Evolutionary conservation across 2,329 filamentous ascomycete species (phyloP), one percentile per base, ranked within the genome.

Genomic region (Diaporthe humulicola): DNA sequence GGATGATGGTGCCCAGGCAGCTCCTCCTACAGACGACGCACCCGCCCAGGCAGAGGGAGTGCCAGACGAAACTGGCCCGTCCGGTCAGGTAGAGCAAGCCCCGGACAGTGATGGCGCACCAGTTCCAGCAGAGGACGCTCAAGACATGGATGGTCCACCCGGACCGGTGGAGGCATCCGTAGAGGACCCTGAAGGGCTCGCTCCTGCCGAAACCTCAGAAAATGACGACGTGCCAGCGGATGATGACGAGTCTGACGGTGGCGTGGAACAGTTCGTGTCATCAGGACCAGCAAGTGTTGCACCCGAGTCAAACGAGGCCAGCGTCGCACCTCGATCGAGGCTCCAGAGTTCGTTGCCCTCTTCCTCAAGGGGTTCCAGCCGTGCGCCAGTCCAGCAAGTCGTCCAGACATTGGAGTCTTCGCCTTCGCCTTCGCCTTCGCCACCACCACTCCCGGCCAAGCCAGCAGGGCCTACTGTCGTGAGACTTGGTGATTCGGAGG

Each of bases 381-480:
- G 25, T 58, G 54, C 71, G 36, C 58, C 57, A 17, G 14, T 33
- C n/a, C 50, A 73, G 17, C 42, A 33, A 36, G 38, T 45, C 9
- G 15, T 28, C 14, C 69, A 74, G 25, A 17, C 42, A 19, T 17
- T 15, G 38, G 56, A 57, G 22, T 71, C 71, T 2, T 73, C 76
- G 22, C 74, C 75, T 30, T 9, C 33, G 33, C 33, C 33, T 30
- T 9, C 33, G 33, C 33, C 33, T 4, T 73, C 76, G n/a, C 75
- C 75, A n/a, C 76, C 74, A 10, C 66, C 71, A 17, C 52, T 48
- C 22, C 70, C 75, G 15, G 42, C 72, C 14, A 75, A 73, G 60
- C 77, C 77, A 14, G 50, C 78, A 22, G 80, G 80, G 15, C 81
- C 80, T 14, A 84, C 83, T 0, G 76, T 84, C 14, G 82, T 85